Conservation (phyloP, 176 grass and related monocot species). For the Ensete ventricosum region DNA sequence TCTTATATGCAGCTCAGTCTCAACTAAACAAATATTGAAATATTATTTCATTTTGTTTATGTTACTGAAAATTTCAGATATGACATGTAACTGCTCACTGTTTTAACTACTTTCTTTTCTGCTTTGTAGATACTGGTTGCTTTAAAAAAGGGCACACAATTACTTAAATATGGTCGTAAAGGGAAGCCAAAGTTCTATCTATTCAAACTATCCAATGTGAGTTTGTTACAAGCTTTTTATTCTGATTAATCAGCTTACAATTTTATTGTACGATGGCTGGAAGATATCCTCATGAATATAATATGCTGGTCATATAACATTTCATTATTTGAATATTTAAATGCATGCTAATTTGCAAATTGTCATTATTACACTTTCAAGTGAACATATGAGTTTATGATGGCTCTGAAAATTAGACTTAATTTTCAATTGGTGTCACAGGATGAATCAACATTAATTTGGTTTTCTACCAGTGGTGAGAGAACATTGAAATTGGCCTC, state of each 20-base stretch:
- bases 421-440: conserved; percentile 4
- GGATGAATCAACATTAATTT: conserved; percentile 89
- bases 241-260: not conserved
- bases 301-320: not conserved
- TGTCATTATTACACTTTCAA: not conserved
- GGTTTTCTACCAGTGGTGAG: conserved; percentile 75
- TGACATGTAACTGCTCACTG: not conserved
- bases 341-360: not conserved
- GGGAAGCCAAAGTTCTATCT: conserved; percentile 93
- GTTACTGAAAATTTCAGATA: not conserved
- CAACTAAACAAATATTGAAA: not conserved
- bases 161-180: conserved; percentile 93
- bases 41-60: not conserved
- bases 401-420: not conserved
- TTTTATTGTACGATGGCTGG: not conserved
- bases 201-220: conserved; percentile 76
- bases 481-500: conserved; percentile 78
- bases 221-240: conserved; percentile 13
- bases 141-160: conserved; percentile 84
- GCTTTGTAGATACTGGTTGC: conserved; percentile 45
- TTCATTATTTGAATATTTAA: not conserved
- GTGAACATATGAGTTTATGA: not conserved
- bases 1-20: not conserved
- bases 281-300: not conserved
- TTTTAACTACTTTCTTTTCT: not conserved